Conservation (phyloP, 176 grass and related monocot genomes). For the Echinochloa phyllopogon region DNA sequence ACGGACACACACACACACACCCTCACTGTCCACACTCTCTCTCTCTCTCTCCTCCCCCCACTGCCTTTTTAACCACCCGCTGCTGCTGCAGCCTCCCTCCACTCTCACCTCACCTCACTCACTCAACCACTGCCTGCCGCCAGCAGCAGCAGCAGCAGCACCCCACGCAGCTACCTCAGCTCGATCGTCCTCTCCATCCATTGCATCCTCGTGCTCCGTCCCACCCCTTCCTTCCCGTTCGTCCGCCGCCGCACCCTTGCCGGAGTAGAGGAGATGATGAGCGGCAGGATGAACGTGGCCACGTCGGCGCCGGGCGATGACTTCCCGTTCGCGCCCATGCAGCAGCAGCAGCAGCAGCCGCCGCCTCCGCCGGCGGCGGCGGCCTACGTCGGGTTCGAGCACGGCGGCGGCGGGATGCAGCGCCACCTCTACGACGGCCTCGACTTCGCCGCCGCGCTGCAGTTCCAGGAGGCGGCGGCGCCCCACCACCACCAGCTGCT, state of each 20-base stretch:
- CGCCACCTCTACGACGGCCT: conserved; percentile 44
- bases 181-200: conserved; percentile 19
- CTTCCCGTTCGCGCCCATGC: conserved; percentile 54
- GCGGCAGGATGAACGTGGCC: conserved; percentile 49
- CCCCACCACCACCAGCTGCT: conserved; percentile 48
- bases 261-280: conserved; percentile 38
- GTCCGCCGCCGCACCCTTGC: background rate
- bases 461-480: conserved; percentile 41
- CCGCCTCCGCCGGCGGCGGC: background rate
- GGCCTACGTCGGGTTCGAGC: conserved; percentile 54
- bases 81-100: conserved; percentile 15
- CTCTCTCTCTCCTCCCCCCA: background rate
- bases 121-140: background rate
- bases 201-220: background rate
- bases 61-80: conserved; percentile 60
- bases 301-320: conserved; percentile 28
- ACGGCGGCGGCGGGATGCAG: conserved; percentile 31
- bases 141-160: background rate
- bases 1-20: conserved; percentile 6
- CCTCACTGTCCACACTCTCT: background rate
- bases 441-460: conserved; percentile 48
- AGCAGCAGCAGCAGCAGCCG: conserved; percentile 11
- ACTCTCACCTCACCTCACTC: background rate
- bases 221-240: background rate
- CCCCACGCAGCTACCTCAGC: background rate